Evolutionary conservation across 1,139 yeast genomes (phyloP).

Genomic region (Candida sanyaensis): DNA sequence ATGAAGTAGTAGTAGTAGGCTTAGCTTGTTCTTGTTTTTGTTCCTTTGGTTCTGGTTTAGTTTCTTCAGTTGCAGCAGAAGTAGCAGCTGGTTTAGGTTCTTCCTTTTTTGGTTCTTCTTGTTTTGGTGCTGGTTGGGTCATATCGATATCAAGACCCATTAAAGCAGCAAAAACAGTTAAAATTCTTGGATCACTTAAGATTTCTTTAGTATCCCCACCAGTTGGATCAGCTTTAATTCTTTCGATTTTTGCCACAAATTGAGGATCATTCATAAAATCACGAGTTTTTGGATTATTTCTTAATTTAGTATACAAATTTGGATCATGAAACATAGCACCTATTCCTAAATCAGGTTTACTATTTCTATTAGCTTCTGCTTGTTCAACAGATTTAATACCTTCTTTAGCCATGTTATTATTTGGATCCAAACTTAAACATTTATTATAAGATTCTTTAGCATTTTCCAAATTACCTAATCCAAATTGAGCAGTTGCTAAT

Average conservation of each 20-base stretch:
- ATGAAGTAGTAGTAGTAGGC: constrained; percentile 22
- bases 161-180: constrained; percentile 84
- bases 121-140: constrained; percentile 16
- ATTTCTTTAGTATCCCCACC: constrained; percentile 64
- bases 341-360: constrained; percentile 72
- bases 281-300: constrained; percentile 83
- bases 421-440: constrained; percentile 80
- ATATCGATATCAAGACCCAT: constrained; percentile 79
- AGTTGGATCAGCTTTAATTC: constrained; percentile 73
- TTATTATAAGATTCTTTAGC: constrained; percentile 72
- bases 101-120: constrained; percentile 22
- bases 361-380: constrained; percentile 45
- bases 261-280: constrained; percentile 86
- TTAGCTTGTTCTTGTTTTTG: constrained; percentile 26
- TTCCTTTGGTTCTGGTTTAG: constrained; percentile 14
- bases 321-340: constrained; percentile 83
- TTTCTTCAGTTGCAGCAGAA: constrained; percentile 14
- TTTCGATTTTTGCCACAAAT: constrained; percentile 69
- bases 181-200: constrained; percentile 79
- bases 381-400: constrained; percentile 74
- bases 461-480: constrained; percentile 73
- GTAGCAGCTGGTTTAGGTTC: constrained; percentile 21
- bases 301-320: constrained; percentile 69
- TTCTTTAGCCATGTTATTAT: constrained; percentile 83
- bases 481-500: constrained; percentile 90